phyloP scores from a whole-genome alignment of 1,139 yeast species.

The Hyphopichia buzzinii region DNA sequence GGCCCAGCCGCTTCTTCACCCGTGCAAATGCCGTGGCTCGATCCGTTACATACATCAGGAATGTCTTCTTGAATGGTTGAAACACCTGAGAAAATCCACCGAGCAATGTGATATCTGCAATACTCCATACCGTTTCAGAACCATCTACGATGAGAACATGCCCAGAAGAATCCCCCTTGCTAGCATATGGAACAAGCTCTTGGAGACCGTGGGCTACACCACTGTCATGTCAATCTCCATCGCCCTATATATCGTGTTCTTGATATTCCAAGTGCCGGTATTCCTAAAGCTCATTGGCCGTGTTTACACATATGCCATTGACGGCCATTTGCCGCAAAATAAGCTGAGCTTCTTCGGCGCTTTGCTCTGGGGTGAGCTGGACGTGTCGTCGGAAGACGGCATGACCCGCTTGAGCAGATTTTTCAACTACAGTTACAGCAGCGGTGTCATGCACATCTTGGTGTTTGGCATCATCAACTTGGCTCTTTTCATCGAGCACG shows the following conservation, averaged over 20 bases:
- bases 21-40: constrained; percentile 93
- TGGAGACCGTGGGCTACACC: constrained; percentile 23
- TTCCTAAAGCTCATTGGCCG: constrained; percentile 55
- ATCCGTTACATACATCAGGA: constrained; percentile 92
- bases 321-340: constrained; percentile 45
- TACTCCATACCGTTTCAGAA: constrained; percentile 67
- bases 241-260: constrained; percentile 35
- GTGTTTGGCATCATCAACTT: constrained; percentile 42
- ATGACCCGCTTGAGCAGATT: constrained; percentile 18
- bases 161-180: constrained; percentile 62
- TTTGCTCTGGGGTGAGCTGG: constrained; percentile 46
- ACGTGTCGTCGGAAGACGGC: constrained; percentile 2
- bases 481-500: constrained; percentile 59
- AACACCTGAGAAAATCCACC: constrained; percentile 56
- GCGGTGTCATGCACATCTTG: constrained; percentile 39
- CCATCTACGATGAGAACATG: constrained; percentile 68
- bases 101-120: constrained; percentile 89
- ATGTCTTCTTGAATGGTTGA: constrained; percentile 87
- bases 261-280: constrained; percentile 55
- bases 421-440: constrained; percentile 35
- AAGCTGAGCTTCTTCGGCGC: constrained; percentile 37
- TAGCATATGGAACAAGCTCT: constrained; percentile 41
- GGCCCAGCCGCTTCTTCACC: constrained; percentile 81
- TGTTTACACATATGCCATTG: constrained; percentile 52
- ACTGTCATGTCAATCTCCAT: constrained; percentile 27